Evolutionary conservation across 1,139 yeast species (phyloP), one percentile per base, ranked within the genome.

Genomic region (Zygotorulaspora mrakii): DNA sequence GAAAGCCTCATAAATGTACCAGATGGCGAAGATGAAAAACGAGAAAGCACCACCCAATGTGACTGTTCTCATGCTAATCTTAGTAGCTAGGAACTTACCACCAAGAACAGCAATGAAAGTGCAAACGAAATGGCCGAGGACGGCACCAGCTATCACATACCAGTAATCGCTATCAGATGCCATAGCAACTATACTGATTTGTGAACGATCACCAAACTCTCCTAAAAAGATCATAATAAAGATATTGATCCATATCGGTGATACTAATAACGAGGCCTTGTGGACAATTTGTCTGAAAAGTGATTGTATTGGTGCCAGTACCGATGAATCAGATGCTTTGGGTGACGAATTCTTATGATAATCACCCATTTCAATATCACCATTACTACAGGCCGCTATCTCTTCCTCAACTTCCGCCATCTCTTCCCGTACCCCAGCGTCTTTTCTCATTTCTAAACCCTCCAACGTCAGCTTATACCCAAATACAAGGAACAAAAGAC

Each of bases 171-270:
- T 81, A 27, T 96, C 96, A 1, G 98, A 96, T 35, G 97, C 97
- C 94, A 91, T 84, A 38, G 98, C 98, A 57, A 91, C 88, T 30
- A 96, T 94, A 26, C 97, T 96, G 40, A 91, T 87, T 67, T 91
- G 99, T 10, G 96, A 88, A 57, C 98, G 79, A 64, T 91, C 99
- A 36, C 99, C 99, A 95, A 97, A 88, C 68, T 91, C 99, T 43
- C 96, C 98, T 42, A 91, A 70, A 62, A 94, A 94, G 2, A 96
- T 87, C 97, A 94, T 89, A 39, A 82, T 79, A 61, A 91, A 91
- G 4, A 91, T 94, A 67, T 91, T 96, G 52, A 89, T 83, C 89
- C 95, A 91, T 11, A 81, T 69, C 2, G 98, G 98, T 4, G 95
- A 83, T 39, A 91, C 69, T 11, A 88, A 67, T 45, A 80, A 75